Evolutionary conservation across 306 rosid genomes (phyloP).

Genomic region (Vigna mungo): DNA sequence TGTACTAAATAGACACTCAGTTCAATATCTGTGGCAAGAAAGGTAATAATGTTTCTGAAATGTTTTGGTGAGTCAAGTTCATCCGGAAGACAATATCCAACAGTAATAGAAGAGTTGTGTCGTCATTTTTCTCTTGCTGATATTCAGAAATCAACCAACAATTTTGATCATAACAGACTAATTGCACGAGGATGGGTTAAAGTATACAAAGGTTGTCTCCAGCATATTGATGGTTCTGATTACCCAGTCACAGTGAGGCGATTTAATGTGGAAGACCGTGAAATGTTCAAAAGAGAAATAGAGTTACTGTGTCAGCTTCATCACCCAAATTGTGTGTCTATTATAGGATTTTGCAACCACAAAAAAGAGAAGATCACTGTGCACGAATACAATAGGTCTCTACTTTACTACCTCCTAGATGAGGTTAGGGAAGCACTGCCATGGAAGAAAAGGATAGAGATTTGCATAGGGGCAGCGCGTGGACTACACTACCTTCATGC

Average conservation of each 20-base stretch:
- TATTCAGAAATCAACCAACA: background rate
- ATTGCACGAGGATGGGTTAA: background rate
- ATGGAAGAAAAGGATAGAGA: slow-evolving; percentile 22
- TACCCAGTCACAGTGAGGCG: background rate
- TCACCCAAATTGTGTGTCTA: slow-evolving; percentile 20
- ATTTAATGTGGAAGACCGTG: background rate
- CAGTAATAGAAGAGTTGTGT: too few relatives aligned
- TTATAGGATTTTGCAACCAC: slow-evolving; percentile 19
- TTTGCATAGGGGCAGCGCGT: background rate
- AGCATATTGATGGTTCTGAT: background rate
- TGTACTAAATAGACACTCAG: too few relatives aligned
- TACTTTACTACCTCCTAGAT: background rate
- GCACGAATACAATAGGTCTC: slow-evolving; percentile 13
- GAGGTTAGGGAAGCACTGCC: background rate
- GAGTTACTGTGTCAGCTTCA: too few relatives aligned
- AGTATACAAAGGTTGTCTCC: slow-evolving; percentile 20
- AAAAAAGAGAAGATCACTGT: background rate
- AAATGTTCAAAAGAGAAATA: background rate
- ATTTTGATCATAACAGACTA: background rate
- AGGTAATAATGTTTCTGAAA: slow-evolving; percentile 2
- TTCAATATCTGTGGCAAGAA: too few relatives aligned
- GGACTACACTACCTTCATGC: too few relatives aligned
- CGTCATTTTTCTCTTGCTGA: background rate
- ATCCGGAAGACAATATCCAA: too few relatives aligned
- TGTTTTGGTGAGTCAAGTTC: background rate